Evolutionary conservation across 106 monocot species (phyloP), one percentile per base, ranked within the genome.

Genomic region (Alisma plantagoaquatica): DNA sequence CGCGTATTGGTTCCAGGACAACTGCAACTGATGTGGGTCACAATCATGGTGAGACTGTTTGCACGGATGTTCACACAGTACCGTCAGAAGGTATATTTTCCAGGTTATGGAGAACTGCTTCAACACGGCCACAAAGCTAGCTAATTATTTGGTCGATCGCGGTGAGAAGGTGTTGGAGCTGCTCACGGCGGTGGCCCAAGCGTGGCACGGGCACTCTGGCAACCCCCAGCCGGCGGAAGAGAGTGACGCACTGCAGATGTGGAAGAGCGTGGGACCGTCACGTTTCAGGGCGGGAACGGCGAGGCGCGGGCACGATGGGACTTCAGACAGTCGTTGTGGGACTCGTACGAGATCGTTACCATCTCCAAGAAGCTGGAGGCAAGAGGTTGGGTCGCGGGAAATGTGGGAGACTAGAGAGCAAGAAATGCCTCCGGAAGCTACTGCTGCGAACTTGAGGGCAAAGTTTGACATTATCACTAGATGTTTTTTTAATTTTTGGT

Each of bases 331-430:
- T 86, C 80, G 10, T 65, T 80, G 14, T 77, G 70, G 67, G 80
- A 86, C 64, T 61, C 86, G 19, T 86, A 86, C 55, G 86, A 86
- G 74, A 70, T 86, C 33, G 77, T 80, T 29, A 68, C 71, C 11
- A 32, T 86, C 0, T 60, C 80, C 1, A 73, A 54, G 65, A 70
- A 49, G 71, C 68, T 86, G 22, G 86, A 86, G 58, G 43, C 68
- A 25, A 66, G 46, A n/a, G 15, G 21, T 51, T 0, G 63, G 32
- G n/a, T 17, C 27, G 23, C 16, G 16, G 2, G n/a, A 61, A 31
- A 3, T 16, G 19, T 21, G 45, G 4, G 68, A 49, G 58, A 51
- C 52, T n/a, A n/a, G 81, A 79, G 70, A 72, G 78, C 22, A 70
- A 57, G 57, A 69, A 76, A 19, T 67, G 78, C 61, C 41, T 88